Evolutionary conservation across 306 rosid species (phyloP).

Genomic region (Vigna nakashimae): DNA sequence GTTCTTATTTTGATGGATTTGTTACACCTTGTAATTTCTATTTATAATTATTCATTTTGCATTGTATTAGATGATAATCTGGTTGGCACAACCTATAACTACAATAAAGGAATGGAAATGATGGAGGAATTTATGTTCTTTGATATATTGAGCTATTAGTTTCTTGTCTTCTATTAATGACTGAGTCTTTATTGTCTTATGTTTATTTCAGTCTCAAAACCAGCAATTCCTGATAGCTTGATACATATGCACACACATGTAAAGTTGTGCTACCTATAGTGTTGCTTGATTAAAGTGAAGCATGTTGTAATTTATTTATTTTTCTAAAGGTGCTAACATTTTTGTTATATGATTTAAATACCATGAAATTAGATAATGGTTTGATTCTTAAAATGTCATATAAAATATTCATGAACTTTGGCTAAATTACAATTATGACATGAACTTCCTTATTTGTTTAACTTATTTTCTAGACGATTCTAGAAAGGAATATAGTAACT

Average conservation of each 20-base stretch:
- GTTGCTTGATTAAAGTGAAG: slow-evolving; percentile 30
- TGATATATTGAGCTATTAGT: slow-evolving; percentile 3
- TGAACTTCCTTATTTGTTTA: slow-evolving; percentile 13
- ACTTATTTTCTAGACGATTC: slow-evolving; percentile 16
- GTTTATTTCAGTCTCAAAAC: slow-evolving; percentile 18
- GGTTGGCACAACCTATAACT: slow-evolving; percentile 7
- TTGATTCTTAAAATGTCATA: slow-evolving; percentile 19
- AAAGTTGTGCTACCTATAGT: background rate
- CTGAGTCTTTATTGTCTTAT: background rate
- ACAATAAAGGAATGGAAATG: background rate
- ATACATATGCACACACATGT: background rate
- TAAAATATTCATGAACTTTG: slow-evolving; percentile 35
- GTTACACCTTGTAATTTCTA: too few relatives aligned
- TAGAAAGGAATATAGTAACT: slow-evolving; percentile 27
- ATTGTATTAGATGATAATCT: slow-evolving; percentile 22
- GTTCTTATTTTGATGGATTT: too few relatives aligned
- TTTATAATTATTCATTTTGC: slow-evolving; percentile 30
- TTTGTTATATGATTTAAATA: slow-evolving; percentile 30
- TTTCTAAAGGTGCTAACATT: slow-evolving; percentile 18
- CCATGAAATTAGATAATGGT: slow-evolving; percentile 16
- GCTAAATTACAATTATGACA: slow-evolving; percentile 24
- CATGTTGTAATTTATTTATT: slow-evolving; percentile 11
- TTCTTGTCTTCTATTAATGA: background rate
- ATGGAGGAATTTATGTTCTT: slow-evolving; percentile 21
- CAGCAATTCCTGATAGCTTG: background rate